A percentile compares a stretch with the other conserved stretches of the same genome.
Conservation (phyloP, 176 grass and related monocot species). For the Oryza punctata region DNA sequence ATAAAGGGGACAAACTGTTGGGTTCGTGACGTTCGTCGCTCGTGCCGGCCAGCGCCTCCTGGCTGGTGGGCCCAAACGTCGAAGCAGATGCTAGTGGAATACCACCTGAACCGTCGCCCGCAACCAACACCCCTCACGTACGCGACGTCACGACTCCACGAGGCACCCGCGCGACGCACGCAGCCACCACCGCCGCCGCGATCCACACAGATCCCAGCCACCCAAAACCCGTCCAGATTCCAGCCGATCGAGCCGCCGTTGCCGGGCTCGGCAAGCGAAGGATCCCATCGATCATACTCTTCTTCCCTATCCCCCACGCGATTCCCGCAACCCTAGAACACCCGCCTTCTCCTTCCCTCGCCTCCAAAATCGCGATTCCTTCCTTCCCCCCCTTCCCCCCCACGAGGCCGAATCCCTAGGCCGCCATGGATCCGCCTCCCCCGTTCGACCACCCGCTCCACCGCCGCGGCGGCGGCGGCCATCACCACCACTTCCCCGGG, state of each 20-base stretch:
- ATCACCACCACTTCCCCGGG: not conserved
- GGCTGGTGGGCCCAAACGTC: no score
- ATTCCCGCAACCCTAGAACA: conserved; percentile 12
- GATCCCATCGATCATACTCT: not conserved
- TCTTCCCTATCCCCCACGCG: no score
- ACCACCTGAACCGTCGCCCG: no score
- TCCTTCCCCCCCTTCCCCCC: no score
- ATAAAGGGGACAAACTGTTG: not conserved
- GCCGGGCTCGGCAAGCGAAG: conserved; percentile 25
- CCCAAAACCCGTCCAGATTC: not conserved
- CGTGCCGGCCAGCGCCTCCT: no score
- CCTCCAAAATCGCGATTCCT: not conserved
- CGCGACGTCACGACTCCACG: not conserved
- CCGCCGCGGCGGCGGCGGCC: conserved; percentile 15
- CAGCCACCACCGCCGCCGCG: not conserved
- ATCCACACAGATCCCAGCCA: not conserved
- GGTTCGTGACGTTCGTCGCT: no score
- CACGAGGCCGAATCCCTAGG: not conserved
- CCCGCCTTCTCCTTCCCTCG: not conserved
- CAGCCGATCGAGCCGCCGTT: conserved; percentile 13
- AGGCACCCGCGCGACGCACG: not conserved
- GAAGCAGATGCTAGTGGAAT: no score
- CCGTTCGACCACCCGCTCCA: conserved; percentile 51
- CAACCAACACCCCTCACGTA: no score
- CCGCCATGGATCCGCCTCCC: conserved; percentile 55